These are phyloP conservation scores for Camillea tinctor DNA, from an alignment of 2,329 filamentous ascomycete genomes.

Conservation along the genomic window DNA sequence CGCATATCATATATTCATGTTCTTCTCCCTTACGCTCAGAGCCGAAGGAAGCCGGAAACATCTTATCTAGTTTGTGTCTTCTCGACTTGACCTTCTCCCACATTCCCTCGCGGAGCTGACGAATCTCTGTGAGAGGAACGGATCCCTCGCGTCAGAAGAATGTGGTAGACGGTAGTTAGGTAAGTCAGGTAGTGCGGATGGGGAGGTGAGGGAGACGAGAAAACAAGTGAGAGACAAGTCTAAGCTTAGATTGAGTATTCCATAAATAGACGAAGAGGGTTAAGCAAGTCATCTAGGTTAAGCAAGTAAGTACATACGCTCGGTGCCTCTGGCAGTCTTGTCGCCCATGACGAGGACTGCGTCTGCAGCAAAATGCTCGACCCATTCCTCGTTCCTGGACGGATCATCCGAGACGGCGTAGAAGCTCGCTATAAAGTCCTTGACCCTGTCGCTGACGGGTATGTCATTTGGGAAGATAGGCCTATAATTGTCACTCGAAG, in stretches of 20 bases:
- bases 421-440: conserved; percentile 42
- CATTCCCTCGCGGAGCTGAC: conserved; percentile 41
- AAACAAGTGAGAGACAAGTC: not conserved
- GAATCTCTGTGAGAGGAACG: conserved; percentile 37
- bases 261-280: not conserved
- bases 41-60: conserved; percentile 40
- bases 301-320: conserved; percentile 25
- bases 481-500: conserved; percentile 26
- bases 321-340: conserved; percentile 36
- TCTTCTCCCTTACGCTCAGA: conserved; percentile 5
- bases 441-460: conserved; percentile 18
- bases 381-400: conserved; percentile 43
- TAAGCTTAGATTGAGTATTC: not conserved
- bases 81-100: conserved; percentile 41
- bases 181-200: not conserved
- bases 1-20: conserved; percentile 37
- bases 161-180: not conserved
- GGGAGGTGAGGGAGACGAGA: not conserved
- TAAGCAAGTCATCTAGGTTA: not conserved
- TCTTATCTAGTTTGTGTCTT: conserved; percentile 41
- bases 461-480: conserved; percentile 28
- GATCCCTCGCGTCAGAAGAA: not conserved
- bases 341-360: conserved; percentile 44
- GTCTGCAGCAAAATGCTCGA: conserved; percentile 40
- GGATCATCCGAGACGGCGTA: conserved; percentile 44